A percentile compares a stretch with the other conserved stretches of the same genome.
Conservation (phyloP, 768 basidiomycete genomes). For the Coprinopsis strossmayeri region DNA sequence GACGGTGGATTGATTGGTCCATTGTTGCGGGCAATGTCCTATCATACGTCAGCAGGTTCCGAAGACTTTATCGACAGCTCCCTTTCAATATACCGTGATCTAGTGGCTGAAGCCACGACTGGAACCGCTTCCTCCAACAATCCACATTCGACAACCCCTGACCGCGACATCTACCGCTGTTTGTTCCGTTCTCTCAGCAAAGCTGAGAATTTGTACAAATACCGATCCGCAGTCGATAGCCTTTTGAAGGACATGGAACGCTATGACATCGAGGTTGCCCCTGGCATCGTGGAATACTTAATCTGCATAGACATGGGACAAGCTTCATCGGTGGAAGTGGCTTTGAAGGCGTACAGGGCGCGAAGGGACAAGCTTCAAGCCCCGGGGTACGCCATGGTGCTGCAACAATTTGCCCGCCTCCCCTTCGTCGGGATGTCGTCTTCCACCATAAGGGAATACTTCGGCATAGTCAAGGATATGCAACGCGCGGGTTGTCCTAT, state of each 20-base stretch:
- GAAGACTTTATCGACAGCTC: slow-evolving; percentile 47
- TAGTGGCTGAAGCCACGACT: slow-evolving; percentile 22
- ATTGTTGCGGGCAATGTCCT: too few relatives aligned
- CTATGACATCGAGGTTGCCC: slow-evolving; percentile 39
- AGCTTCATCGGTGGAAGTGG: slow-evolving; percentile 47
- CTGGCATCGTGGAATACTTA: slow-evolving; percentile 39
- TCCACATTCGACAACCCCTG: too few relatives aligned
- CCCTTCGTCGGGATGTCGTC: slow-evolving; percentile 39
- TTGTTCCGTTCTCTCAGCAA: slow-evolving; percentile 44
- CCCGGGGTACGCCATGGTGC: slow-evolving; percentile 55
- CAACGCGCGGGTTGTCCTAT: slow-evolving; percentile 52
- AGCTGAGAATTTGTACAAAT: slow-evolving; percentile 36
- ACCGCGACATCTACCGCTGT: slow-evolving; percentile 46
- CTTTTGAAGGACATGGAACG: slow-evolving; percentile 64
- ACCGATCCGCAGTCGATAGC: slow-evolving; percentile 27
- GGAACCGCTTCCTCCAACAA: too few relatives aligned
- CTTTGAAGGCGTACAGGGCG: slow-evolving; percentile 54
- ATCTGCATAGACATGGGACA: slow-evolving; percentile 64
- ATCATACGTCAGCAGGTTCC: too few relatives aligned
- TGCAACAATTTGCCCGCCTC: slow-evolving; percentile 56
- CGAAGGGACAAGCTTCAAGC: slow-evolving; percentile 41
- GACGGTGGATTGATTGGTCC: too few relatives aligned
- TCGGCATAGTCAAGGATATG: slow-evolving; percentile 80
- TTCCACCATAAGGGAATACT: slow-evolving; percentile 51
- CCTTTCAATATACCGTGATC: slow-evolving; percentile 44